Percentiles rank a stretch among this genome's conserved stretches.
Conservation (phyloP, 140 eudicot species). For the Senecio squalidus region DNA sequence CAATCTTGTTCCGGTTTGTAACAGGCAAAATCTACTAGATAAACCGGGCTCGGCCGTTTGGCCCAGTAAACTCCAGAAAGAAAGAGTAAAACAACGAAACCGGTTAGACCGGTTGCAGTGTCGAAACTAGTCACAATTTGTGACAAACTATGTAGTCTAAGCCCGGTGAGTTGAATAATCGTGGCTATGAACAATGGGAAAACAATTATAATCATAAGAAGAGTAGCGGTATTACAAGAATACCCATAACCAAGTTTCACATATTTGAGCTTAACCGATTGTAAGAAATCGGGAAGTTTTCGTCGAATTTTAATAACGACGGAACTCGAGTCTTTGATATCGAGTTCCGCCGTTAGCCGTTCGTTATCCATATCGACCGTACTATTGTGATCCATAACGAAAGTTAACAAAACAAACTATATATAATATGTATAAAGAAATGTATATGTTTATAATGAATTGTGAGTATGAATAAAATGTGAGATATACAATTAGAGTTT, state of each 20-base stretch:
- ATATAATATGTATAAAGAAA: background rate
- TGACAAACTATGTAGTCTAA: constrained; percentile 31
- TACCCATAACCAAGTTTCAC: constrained; percentile 82
- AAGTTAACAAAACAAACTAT: background rate
- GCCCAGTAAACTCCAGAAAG: constrained; percentile 62
- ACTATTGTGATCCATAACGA: constrained; percentile 20
- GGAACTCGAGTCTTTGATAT: constrained; percentile 60
- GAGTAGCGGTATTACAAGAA: constrained; percentile 52
- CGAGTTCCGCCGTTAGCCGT: constrained; percentile 83
- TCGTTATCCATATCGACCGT: constrained; percentile 78
- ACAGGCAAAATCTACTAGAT: constrained; percentile 74
- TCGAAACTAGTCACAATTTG: constrained; percentile 35
- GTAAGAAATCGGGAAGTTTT: constrained; percentile 69
- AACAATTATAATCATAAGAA: constrained; percentile 34
- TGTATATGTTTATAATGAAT: background rate
- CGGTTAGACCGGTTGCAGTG: constrained; percentile 45
- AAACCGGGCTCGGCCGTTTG: constrained; percentile 56
- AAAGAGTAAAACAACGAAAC: constrained; percentile 30
- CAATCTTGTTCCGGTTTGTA: constrained; percentile 64
- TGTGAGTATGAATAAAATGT: background rate
- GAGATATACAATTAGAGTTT: background rate
- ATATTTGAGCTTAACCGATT: constrained; percentile 86
- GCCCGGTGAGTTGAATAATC: constrained; percentile 43
- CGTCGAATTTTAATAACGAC: constrained; percentile 78
- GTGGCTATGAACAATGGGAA: constrained; percentile 48